Conservation (phyloP, 2,329 filamentous ascomycete species). For the Alternaria metachromatica region DNA sequence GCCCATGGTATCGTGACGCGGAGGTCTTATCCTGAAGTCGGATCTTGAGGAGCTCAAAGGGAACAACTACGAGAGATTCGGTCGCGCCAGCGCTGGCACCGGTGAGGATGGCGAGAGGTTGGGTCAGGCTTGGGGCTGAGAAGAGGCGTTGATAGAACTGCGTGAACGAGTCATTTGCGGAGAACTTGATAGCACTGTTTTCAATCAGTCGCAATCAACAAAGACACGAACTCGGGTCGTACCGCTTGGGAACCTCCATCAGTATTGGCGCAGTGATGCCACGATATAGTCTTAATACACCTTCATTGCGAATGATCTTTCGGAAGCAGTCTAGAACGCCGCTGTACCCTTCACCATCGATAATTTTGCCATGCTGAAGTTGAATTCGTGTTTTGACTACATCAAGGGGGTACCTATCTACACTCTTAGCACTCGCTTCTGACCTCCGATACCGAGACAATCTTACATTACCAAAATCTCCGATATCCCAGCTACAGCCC, state of each 20-base stretch:
- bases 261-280: slow-evolving; percentile 42
- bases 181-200: slow-evolving; percentile 40
- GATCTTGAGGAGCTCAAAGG: slow-evolving; percentile 42
- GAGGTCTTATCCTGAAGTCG: slow-evolving; percentile 38
- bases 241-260: slow-evolving; percentile 43
- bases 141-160: slow-evolving; percentile 35
- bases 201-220: not conserved
- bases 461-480: slow-evolving; percentile 38
- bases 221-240: not conserved
- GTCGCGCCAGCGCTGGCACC: slow-evolving; percentile 39
- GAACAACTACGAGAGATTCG: slow-evolving; percentile 42
- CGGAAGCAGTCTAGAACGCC: slow-evolving; percentile 39
- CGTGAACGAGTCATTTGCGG: slow-evolving; percentile 38
- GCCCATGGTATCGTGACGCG: slow-evolving; percentile 33
- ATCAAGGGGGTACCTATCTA: slow-evolving; percentile 43
- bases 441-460: not conserved
- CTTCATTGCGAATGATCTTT: slow-evolving; percentile 37
- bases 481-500: slow-evolving; percentile 20
- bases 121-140: slow-evolving; percentile 25
- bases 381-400: slow-evolving; percentile 43
- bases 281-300: slow-evolving; percentile 31
- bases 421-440: slow-evolving; percentile 24
- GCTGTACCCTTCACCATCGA: slow-evolving; percentile 31
- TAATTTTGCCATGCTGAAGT: slow-evolving; percentile 32
- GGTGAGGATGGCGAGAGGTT: slow-evolving; percentile 36